Percentiles rank a stretch among this genome's conserved stretches.
Conservation (phyloP, 2,329 filamentous ascomycete species). For the Sporothrix dimorphospora region DNA sequence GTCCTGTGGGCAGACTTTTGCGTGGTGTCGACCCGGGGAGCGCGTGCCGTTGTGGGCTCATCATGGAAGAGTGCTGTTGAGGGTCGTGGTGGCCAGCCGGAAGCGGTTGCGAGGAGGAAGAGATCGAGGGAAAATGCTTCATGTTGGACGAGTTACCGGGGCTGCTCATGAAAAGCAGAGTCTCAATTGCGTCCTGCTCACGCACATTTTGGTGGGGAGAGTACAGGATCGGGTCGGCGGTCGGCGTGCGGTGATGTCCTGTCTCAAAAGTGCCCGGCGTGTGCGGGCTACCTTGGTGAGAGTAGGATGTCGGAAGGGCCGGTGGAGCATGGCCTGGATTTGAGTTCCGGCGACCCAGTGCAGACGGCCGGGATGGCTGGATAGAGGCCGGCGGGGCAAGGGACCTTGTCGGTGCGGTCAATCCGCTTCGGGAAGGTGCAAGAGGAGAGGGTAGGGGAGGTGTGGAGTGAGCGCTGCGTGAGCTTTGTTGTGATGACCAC, state of each 20-base stretch:
- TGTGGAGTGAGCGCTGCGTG: slow-evolving; percentile 23
- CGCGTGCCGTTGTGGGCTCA: slow-evolving; percentile 42
- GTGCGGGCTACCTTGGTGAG: slow-evolving; percentile 44
- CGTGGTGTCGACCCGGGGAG: slow-evolving; percentile 53
- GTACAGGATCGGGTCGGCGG: slow-evolving; percentile 60
- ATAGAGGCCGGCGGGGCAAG: slow-evolving; percentile 61
- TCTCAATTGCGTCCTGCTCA: slow-evolving; percentile 81
- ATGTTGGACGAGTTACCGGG: slow-evolving; percentile 71
- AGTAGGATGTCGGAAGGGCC: slow-evolving; percentile 53
- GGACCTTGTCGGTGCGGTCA: slow-evolving; percentile 43
- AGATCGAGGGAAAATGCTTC: slow-evolving; percentile 54
- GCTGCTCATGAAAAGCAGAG: slow-evolving; percentile 79
- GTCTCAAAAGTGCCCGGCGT: slow-evolving; percentile 48
- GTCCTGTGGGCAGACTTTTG: slow-evolving; percentile 55
- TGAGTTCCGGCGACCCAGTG: slow-evolving; percentile 52
- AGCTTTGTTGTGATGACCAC: slow-evolving; percentile 26
- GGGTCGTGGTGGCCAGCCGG: slow-evolving; percentile 41
- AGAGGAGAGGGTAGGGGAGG: slow-evolving; percentile 30
- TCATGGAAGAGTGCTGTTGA: slow-evolving; percentile 33
- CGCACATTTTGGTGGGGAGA: slow-evolving; percentile 71
- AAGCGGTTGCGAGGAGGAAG: slow-evolving; percentile 44
- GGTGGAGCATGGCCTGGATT: slow-evolving; percentile 52
- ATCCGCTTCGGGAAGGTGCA: slow-evolving; percentile 34
- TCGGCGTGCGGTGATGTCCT: slow-evolving; percentile 39
- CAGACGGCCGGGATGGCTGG: slow-evolving; percentile 51